Evolutionary conservation across 306 rosid species (phyloP), one percentile per base, ranked within the genome.

Genomic region (Cucumis hystrix): DNA sequence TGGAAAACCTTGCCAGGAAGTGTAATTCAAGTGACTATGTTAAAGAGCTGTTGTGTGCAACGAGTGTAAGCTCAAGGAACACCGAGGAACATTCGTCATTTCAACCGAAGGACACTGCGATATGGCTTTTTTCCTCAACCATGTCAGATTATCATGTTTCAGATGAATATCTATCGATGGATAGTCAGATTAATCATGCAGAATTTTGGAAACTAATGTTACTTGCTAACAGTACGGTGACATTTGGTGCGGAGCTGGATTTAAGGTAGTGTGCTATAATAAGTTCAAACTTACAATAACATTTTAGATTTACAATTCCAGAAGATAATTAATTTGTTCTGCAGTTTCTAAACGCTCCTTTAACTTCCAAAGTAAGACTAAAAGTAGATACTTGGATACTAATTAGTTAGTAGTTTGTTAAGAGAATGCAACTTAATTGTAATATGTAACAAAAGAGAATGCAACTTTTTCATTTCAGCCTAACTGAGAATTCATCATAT

Each of bases 191-290:
- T 57, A 81, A 81, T 57, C 81, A 83, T 45, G 82, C 67, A 74
- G 83, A 87, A 80, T 80, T 75, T 78, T 91, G 98, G 97, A 87
- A 90, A 85, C 92, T 90, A 64, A 92, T 91, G 72, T 89, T 93
- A 60, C 79, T 86, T 80, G 79, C 82, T 87, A 87, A 91, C 79
- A 83, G 86, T 85, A 77, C 37, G 70, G 82, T 88, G 37, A 74
- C 78, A 69, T 80, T 91, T 16, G 98, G 97, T 85, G 55, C 82
- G 40, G 84, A 89, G 81, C 78, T 91, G 84, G 93, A 90, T 85
- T 84, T 86, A 77, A 91, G 98, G 98, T 93, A 83, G 84, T 64
- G 12, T 73, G 62, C 63, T 12, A 47, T 83, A 79, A 21, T 41
- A 11, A 62, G 25, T 82, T 49, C 67, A 21, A 52, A 33, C 28